A percentile compares a stretch with the other conserved stretches of the same genome.
Evolutionary conservation across 2,329 filamentous ascomycete genomes (phyloP).

Genomic region (Ilyonectria sp.): DNA sequence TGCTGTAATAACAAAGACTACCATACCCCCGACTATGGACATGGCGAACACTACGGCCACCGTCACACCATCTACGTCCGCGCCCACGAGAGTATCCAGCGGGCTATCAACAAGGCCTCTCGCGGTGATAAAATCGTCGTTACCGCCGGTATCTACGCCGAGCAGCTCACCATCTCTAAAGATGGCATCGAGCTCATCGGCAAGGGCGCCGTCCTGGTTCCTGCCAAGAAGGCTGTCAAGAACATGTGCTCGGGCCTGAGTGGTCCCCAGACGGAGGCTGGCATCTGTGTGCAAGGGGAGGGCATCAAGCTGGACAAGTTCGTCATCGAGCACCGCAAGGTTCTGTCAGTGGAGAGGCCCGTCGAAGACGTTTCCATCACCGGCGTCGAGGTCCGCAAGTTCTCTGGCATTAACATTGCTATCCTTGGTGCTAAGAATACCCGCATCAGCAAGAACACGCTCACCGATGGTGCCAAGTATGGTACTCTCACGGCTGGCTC

Average conservation of each 20-base stretch:
- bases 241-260: conserved; percentile 53
- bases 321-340: conserved; percentile 49
- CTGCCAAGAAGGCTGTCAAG: conserved; percentile 38
- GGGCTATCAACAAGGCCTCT: conserved; percentile 47
- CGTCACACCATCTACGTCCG: conserved; percentile 38
- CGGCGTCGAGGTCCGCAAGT: conserved; percentile 52
- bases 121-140: conserved; percentile 52
- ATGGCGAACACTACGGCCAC: conserved; percentile 15
- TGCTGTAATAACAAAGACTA: conserved; percentile 32
- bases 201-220: conserved; percentile 45
- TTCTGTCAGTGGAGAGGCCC: conserved; percentile 42
- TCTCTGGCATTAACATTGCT: conserved; percentile 55
- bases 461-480: conserved; percentile 49
- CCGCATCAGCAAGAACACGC: conserved; percentile 44
- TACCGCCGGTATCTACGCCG: conserved; percentile 50
- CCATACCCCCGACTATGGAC: neutral
- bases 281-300: conserved; percentile 54
- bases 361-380: conserved; percentile 52
- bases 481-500: conserved; percentile 56
- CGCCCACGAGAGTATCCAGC: conserved; percentile 49
- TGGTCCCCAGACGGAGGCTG: conserved; percentile 42
- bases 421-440: conserved; percentile 52
- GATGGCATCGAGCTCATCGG: conserved; percentile 53
- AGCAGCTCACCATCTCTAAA: conserved; percentile 54
- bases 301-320: conserved; percentile 46